Base-by-base conservation (phyloP, 148 eudicot species). In the Mesembryanthemum crystallinum region DNA sequence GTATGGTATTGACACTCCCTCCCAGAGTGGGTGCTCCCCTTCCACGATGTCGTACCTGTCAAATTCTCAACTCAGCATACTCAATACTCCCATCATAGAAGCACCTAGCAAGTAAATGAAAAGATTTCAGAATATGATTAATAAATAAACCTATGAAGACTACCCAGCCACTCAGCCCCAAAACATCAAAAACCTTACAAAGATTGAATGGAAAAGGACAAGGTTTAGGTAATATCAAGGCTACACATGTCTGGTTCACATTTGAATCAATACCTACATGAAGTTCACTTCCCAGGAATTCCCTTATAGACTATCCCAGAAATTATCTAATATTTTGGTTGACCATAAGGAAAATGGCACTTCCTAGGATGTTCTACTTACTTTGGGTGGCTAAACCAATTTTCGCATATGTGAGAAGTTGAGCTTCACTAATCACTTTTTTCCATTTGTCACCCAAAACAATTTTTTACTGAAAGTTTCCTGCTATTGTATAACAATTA, bases 1-100 rank as follows among this genome's bases (percentile, higher is more conserved):
- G 72, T 95, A 95, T 63, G 99, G 94, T 71, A 87, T 91, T 42
- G 99, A 95, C 78, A 95, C 97, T 79, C 87, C 99, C 67, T 74
- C 77, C 99, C 99, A 95, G 30, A 95, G 76, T 69, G 87, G 81
- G 80, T 95, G 90, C 60, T 89, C 89, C 78, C 94, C 97, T 89
- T 91, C 98, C 76, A 95, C 94, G 51, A 95, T 90, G 42, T 83
- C 80, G 68, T 92, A 95, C 98, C 98, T 95, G 92, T 76, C 61
- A 78, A 80, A 60, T 70, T 76, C 64, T 75, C 52, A 75, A 69
- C 74, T 86, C 77, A 86, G 82, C 62, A 84, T 52, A 57, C 78
- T 80, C 76, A 67, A 20, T 49, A 75, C 66, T 60, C 74, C 61
- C 72, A 61, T 63, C 58, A 63, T 57, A 77, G 77, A 82, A 77